These are phyloP conservation scores for Astragalus membranaceus DNA, from an alignment of 306 rosid species.

Conservation along the genomic window DNA sequence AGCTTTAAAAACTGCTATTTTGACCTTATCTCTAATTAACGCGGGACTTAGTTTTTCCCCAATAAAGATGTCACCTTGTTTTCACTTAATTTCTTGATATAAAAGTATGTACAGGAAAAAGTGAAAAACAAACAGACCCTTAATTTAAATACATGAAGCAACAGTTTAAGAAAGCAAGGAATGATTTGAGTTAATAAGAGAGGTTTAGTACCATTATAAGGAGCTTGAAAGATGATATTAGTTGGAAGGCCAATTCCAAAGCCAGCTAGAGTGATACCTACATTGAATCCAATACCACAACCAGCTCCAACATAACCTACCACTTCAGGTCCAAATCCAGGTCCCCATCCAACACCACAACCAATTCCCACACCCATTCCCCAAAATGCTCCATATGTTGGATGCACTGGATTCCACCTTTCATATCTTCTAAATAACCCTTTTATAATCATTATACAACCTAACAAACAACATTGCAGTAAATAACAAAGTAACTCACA, in stretches of 20 bases:
- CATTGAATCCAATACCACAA: slow-evolving; percentile 87
- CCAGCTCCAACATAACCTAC: slow-evolving; percentile 94
- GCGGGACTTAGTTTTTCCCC: no score
- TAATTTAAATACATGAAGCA: neutral
- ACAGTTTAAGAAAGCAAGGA: slow-evolving; percentile 6
- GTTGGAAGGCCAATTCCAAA: slow-evolving; percentile 82
- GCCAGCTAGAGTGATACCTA: slow-evolving; percentile 78
- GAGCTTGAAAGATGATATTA: slow-evolving; percentile 42
- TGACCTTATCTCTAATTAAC: no score
- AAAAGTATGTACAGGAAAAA: neutral
- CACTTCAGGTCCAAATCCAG: slow-evolving; percentile 97
- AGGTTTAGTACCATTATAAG: slow-evolving; percentile 51
- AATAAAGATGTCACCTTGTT: neutral
- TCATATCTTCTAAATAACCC: slow-evolving; percentile 58
- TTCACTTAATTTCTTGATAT: no score
- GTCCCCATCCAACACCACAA: slow-evolving; percentile 99
- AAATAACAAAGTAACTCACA: neutral
- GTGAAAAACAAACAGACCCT: no score
- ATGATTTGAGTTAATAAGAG: neutral
- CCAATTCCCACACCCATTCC: slow-evolving; percentile 95
- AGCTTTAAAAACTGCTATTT: no score
- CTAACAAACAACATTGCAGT: slow-evolving; percentile 35
- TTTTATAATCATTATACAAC: slow-evolving; percentile 64
- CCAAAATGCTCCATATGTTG: slow-evolving; percentile 87
- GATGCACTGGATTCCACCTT: slow-evolving; percentile 95